Evolutionary conservation across 2,329 filamentous ascomycete genomes (phyloP), one percentile per base, ranked within the genome.

Genomic region (Neofusicoccum ribis): DNA sequence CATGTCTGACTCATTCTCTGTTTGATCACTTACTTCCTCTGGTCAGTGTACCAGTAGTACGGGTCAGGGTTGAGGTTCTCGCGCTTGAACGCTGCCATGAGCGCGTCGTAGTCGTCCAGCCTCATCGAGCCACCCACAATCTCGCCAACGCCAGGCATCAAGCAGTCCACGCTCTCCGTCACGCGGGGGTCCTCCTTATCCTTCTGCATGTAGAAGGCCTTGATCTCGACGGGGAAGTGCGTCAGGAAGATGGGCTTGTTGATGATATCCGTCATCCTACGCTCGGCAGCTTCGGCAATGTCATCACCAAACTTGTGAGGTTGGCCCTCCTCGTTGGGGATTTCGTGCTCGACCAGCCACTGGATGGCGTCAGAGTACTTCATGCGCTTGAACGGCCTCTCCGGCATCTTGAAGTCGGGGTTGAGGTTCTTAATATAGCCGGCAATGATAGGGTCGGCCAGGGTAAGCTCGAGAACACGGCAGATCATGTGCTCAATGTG

Each of bases 41-140:
- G 93, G 81, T 97, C 95, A 37, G 93, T 96, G 83, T 98, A 99
- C 95, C 95, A 99, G 85, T 96, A 98, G 82, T 98, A 98, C 51
- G 90, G 89, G 71, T 86, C 86, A 20, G 93, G 88, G 72, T 91
- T 88, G 77, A 98, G 96, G 46, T 89, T 90, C 80, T 97, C 91
- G 68, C 90, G 88, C 79, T 92, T 88, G 78, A 96, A 99, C 0
- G 92, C 95, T 27, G 85, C 89, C 84, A 97, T 89, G 70, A 97
- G 82, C 83, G 97, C 93, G 14, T 96, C 91, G 76, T 91, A 92
- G 76, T 91, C 89, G 75, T 93, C 88, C 87, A 97, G 96, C 78
- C 95, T 93, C 94, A 99, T 98, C 71, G 89, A 93, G 5, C 94
- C 95, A 68, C 95, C 94, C 2, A 98, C 93, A 74, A 98, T 97